Evolutionary conservation across 2,329 filamentous ascomycete species (phyloP), one percentile per base, ranked within the genome.

Genomic region (Onygena corvina): DNA sequence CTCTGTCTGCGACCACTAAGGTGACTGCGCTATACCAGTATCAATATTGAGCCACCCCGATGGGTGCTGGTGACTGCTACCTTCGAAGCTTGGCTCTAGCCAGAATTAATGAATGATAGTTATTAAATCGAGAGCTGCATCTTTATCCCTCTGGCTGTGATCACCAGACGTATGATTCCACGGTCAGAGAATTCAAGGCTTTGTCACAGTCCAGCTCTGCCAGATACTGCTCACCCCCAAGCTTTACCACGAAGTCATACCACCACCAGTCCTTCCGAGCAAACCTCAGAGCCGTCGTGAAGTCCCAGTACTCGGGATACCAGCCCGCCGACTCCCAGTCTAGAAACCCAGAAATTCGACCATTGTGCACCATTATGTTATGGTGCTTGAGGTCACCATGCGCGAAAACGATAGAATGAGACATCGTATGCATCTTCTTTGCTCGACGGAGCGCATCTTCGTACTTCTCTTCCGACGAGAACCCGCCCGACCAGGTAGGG

Each of bases 261-360:
- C 47, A 49, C 47, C 47, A 49, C 14, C 25, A 44, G 4, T 44
- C 38, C 20, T 45, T 21, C n/a, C 12, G 11, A 18, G 14, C 25
- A 6, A 45, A 18, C 9, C 47, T 34, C 7, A 49, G 16, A 4
- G 47, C 47, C 21, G 47, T 49, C 5, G 60, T 56, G 50, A 63
- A 68, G 51, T 68, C 64, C 64, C 61, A 68, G 54, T 68, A 68
- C 29, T 56, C 61, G n/a, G 64, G 65, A 53, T 64, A 66, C 63
- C 64, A 69, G 6, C 64, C 63, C 35, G 63, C 55, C 40, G 58
- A 62, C 47, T 69, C 65, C 66, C 63, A 70, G 56, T 70, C 64
- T 46, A 70, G 56, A 21, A 70, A 57, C 1, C 53, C 60, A 42
- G 54, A 54, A 21, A 62, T 54, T 18, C 48, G 6, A 20, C 53